Evolutionary conservation across 176 grass and related monocot species (phyloP).

Genomic region (Alopecurus myosuroides): DNA sequence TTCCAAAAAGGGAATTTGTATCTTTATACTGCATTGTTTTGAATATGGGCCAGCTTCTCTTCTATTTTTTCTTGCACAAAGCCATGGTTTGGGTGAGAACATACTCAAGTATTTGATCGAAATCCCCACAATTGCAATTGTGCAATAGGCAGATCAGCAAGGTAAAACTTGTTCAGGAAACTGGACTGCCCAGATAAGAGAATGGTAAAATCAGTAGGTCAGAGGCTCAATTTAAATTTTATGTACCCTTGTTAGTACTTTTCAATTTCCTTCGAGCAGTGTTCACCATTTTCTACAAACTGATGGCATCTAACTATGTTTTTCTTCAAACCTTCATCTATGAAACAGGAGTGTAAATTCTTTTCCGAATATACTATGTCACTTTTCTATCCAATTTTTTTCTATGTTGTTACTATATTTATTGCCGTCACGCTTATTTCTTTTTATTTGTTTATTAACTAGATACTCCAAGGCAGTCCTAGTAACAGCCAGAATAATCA

Average conservation of each 20-base stretch:
- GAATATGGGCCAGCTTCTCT: slow-evolving; percentile 8
- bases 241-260: background rate
- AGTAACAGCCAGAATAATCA: slow-evolving; percentile 45
- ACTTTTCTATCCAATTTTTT: background rate
- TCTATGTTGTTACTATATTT: slow-evolving; percentile 12
- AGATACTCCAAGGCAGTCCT: slow-evolving; percentile 55
- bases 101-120: background rate
- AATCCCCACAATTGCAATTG: background rate
- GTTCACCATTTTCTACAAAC: slow-evolving; percentile 1
- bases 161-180: background rate
- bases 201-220: background rate
- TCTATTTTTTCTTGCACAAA: background rate
- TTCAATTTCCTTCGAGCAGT: background rate
- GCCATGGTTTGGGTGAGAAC: slow-evolving; percentile 11
- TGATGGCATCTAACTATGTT: background rate
- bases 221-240: background rate
- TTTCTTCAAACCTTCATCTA: slow-evolving; percentile 4
- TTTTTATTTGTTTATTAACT: slow-evolving; percentile 24
- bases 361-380: background rate
- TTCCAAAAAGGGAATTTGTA: background rate
- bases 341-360: slow-evolving; percentile 10
- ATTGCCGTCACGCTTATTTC: background rate
- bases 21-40: background rate
- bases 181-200: background rate
- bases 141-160: background rate